Evolutionary conservation across 805 yeast genomes (phyloP), one percentile per base, ranked within the genome.

Genomic region (Wickerhamiella alocasiicola): DNA sequence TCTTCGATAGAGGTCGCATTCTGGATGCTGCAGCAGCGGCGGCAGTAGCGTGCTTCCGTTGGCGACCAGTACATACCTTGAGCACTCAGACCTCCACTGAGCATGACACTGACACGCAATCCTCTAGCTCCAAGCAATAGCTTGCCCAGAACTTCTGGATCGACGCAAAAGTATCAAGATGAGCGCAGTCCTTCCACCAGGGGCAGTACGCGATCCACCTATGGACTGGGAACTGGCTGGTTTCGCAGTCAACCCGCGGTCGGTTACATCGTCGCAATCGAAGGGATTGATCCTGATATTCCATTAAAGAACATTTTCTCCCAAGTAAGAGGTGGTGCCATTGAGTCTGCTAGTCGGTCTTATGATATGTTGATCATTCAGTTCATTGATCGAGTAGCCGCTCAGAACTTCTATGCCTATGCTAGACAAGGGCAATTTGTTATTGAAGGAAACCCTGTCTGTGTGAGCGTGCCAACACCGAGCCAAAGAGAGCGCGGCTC

Each of bases 251-350:
- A 25, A 17, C 4, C 15, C 21, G 21, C 34, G n/a, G 21, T 15
- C 11, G 41, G 35, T 2, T 23, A 35, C 18, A 9, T 30, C 6
- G 24, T 37, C 7, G 23, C 35, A 2, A 16, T 37, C 6, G 17
- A n/a, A 7, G 35, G 35, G 6, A 18, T 37, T 11, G 35, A 37
- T 24, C 35, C 41, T 13, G 35, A 31, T 25, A 17, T 37, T 6
- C 35, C 41, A 15, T 15, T 37, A 7, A 31, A 25, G 42, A 31
- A 17, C 12, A 29, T 50, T 17, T 37, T 51, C 6, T 12, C 51
- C 3, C 55, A 51, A 35, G 48, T 49, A 1, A 34, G 52, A 6
- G 53, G 53, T 5, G 55, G 55, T 0, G 51, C 45, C 3, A 38
- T 45, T 11, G 46, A 42, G 28, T 31, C 42, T 2, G 43, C 39